These are phyloP conservation scores for Tolypocladium tundrense DNA, from an alignment of 2,329 filamentous ascomycete genomes.

Conservation along the genomic window DNA sequence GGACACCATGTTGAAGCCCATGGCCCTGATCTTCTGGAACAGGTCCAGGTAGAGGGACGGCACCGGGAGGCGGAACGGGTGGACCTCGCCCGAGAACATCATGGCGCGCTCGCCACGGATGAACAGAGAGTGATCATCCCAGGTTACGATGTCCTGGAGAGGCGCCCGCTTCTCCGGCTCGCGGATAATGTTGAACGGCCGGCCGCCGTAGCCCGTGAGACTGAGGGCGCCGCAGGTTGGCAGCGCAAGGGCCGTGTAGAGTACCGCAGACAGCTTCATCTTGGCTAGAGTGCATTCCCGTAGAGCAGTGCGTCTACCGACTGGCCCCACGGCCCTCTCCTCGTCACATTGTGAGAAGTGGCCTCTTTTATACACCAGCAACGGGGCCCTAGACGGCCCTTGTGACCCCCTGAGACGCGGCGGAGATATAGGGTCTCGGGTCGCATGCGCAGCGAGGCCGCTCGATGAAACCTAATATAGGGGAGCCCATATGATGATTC, in stretches of 20 bases:
- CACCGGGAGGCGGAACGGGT: constrained; percentile 49
- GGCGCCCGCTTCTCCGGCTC: constrained; percentile 12
- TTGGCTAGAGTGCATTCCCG: neutral
- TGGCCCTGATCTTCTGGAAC: constrained; percentile 72
- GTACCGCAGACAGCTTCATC: constrained; percentile 13
- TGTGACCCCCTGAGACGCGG: neutral
- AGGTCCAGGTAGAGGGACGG: constrained; percentile 52
- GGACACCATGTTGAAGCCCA: constrained; percentile 70
- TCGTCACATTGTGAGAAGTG: neutral
- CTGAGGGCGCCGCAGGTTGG: constrained; percentile 7
- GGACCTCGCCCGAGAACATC: constrained; percentile 64
- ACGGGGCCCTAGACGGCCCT: neutral
- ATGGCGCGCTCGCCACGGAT: constrained; percentile 60
- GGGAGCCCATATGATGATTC: neutral
- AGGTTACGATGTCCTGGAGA: constrained; percentile 43
- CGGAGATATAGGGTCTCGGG: neutral
- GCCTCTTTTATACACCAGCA: neutral
- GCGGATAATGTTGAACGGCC: constrained; percentile 11
- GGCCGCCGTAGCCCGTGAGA: constrained; percentile 7
- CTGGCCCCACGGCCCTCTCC: neutral
- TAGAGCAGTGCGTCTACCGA: neutral
- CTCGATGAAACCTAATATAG: neutral
- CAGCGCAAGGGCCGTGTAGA: constrained; percentile 6
- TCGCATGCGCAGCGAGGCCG: neutral
- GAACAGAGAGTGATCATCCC: constrained; percentile 62